These are phyloP conservation scores for Arthroderma sp. DNA, from an alignment of 2,329 filamentous ascomycete genomes.

Conservation along the genomic window DNA sequence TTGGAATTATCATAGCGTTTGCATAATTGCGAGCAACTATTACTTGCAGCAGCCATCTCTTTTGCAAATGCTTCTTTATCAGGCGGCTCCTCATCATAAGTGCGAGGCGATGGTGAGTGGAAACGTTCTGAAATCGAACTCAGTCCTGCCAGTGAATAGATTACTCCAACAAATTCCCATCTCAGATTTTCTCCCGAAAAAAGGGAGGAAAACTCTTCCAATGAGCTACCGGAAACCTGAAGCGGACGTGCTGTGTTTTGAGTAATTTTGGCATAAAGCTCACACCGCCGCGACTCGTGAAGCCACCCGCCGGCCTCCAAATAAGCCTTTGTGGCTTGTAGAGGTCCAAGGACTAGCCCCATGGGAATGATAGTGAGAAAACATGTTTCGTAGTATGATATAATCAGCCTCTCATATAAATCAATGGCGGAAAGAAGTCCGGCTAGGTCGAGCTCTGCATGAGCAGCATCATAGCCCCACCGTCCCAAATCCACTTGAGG, in stretches of 20 bases:
- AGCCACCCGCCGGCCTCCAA: conserved; percentile 9
- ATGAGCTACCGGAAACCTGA: conserved; percentile 17
- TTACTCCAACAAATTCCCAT: conserved; percentile 20
- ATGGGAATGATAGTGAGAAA: conserved; percentile 19
- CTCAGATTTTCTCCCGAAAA: conserved; percentile 19
- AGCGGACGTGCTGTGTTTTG: conserved; percentile 21
- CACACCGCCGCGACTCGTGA: conserved; percentile 12
- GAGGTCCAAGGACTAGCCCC: conserved; percentile 25
- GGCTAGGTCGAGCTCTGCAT: conserved; percentile 20
- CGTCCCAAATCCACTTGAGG: conserved; percentile 8
- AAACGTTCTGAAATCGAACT: not conserved
- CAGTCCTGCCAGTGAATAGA: conserved; percentile 16
- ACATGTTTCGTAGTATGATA: conserved; percentile 6
- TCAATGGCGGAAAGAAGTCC: conserved; percentile 8
- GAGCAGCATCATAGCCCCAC: conserved; percentile 15
- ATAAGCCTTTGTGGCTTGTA: conserved; percentile 17
- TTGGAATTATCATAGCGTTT: conserved; percentile 11
- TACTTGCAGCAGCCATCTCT: conserved; percentile 17
- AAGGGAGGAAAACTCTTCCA: conserved; percentile 27
- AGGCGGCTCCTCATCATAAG: conserved; percentile 10
- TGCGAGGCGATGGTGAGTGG: not conserved
- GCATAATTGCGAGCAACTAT: conserved; percentile 15
- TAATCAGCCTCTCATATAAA: conserved; percentile 8
- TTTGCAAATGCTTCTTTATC: conserved; percentile 11
- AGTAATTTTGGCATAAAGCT: conserved; percentile 16